Base-by-base conservation (phyloP, 352 stramenopile genomes). In the Globisporangium barbulae region DNA sequence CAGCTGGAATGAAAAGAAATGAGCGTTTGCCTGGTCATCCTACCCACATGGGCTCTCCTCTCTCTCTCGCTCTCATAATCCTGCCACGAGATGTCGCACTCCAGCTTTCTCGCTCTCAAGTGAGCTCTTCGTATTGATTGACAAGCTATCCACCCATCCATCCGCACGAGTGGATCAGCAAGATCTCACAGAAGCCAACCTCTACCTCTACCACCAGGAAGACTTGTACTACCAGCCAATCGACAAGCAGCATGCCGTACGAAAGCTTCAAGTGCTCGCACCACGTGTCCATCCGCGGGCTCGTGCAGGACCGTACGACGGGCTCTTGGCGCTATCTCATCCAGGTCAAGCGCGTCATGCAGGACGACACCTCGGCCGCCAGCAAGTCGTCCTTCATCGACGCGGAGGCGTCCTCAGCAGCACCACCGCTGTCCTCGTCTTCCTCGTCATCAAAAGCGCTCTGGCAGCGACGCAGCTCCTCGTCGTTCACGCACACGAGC, bases 271-370 rank as follows among this genome's bases (percentile, higher is more conserved):
- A 72, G 61, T 71, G 68, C 30, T 69, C 82, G 39, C 74, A 86
- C 50, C 73, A 84, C 50, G 68, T 90, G 61, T 71, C 74, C 41
- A 91, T 91, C 72, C 79, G 76, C 49, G 76, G 82, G 13, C 72
- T 91, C 63, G 77, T 89, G 61, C 83, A 90, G 63, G 80, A 91
- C 55, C 54, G 67, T 10, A 56, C 58, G 44, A 85, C 76, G 9
- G 76, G 78, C 53, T 71, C 71, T 5, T 91, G 83, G 83, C 82
- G 81, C 52, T 91, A 89, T 64, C 65, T 90, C 39, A 65, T 91
- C 25, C 74, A 79, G 48, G 79, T 91, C 55, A 73, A 72, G 59
- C 75, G 72, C 65, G 71, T 44, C 55, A 70, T 80, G 63, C 64
- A 63, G 25, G 76, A 85, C 57, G 71, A 77, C 47, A 62, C 68